Evolutionary conservation across 1,284 basidiomycete species (phyloP), one percentile per base, ranked within the genome.

Genomic region (Agaricales sp.): DNA sequence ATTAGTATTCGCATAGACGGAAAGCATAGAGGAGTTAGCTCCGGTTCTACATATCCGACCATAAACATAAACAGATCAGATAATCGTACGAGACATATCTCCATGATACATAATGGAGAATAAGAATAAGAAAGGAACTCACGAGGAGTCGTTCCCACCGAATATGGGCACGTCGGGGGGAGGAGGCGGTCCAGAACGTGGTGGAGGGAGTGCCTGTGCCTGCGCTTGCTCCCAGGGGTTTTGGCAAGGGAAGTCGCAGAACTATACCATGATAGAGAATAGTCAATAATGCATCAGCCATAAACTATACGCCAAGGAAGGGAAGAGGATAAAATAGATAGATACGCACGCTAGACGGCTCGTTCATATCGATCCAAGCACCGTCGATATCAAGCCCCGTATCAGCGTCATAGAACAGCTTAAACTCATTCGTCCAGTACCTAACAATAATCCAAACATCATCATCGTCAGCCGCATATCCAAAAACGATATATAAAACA

Each of bases 361-460:
- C 82, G 58, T 84, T 84, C 80, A 84, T 84, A 55, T 83, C 81
- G 38, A 83, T 82, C 82, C 81, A 84, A 12, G 70, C 71, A 12
- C 80, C 82, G 55, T 83, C 82, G 25, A 83, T 80, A 53, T 84
- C 78, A 16, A 82, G 53, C 2, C 81, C 82, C 1, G 64, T 71
- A 4, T 67, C 55, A 0, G 75, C 68, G 55, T 68, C 67, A 59
- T 81, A 86, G 66, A 87, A 86, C 4, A 66, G 52, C 19, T 64
- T 55, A 53, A 84, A 84, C 58, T 86, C 81, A 45, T 68, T 70
- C 11, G 65, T 73, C 83, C 83, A 87, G 61, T 51, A 83, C 66
- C 67, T 58, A 2, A 71, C 66, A 1, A 73, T 68, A 53, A 79
- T 68, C 65, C 83, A 85, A 82, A 81, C 86, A 63, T 86, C 83